Base-by-base conservation (phyloP, 176 grass and related monocot genomes). In the Otatea glauca region DNA sequence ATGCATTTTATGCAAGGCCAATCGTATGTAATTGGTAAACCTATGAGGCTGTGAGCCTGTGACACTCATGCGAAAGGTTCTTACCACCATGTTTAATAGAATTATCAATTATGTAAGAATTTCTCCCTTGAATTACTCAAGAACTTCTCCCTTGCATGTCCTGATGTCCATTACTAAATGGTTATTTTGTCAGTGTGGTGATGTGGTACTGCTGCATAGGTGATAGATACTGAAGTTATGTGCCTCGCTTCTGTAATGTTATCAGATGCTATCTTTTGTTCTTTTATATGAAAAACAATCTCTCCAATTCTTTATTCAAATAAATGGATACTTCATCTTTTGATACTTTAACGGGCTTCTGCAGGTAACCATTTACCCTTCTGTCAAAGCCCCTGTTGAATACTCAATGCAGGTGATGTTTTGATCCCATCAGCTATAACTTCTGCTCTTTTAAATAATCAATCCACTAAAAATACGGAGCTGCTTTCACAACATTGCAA, bases 341-440 rank as follows among this genome's bases (percentile, higher is more conserved):
- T 81, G 2, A 75, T 76, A 48, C 8, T 48, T 71, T 49, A 68
- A 37, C 1, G 14, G 16, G 16, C 81, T 85, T 68, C 21, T 86
- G 82, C 92, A 94, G 92, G 85, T 92, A 77, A 92, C 67, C 48
- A 81, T 90, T 63, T 94, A 94, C 71, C 92, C 92, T 62, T 84
- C 90, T 88, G 69, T 88, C 20, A 94, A 92, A 92, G 92, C 92
- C 38, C 90, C 92, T 56, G 75, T 87, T 25, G 92, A 94, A 79
- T 91, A 90, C 74, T 86, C 88, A 47, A 86, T 94, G 90, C 92
- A 94, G 92, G 92, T 94, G 79, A 14, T 0, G 12, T 60, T 65
- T 76, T 68, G 8, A 70, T 70, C 70, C 20, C 21, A 53, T 4
- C 38, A 66, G 14, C 17, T 71, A 17, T 24, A 8, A 65, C 7